phyloP scores from a whole-genome alignment of 805 yeast species.

The Teunomyces tritomae region DNA sequence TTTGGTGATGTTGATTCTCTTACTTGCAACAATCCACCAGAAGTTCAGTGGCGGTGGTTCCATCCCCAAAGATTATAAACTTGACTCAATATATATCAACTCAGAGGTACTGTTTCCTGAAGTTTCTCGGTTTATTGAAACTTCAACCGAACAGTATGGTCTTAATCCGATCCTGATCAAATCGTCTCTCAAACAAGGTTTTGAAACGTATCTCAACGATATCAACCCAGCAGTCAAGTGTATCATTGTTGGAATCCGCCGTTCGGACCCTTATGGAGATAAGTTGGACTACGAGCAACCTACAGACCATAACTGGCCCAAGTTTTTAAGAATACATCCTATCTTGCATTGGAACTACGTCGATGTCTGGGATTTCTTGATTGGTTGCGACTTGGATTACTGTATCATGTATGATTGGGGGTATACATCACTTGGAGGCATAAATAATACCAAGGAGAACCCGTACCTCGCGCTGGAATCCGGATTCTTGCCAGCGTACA shows the following conservation, averaged over 20 bases:
- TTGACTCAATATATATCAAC: slow-evolving; percentile 71
- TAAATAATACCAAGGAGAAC: slow-evolving; percentile 66
- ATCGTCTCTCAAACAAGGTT: slow-evolving; percentile 64
- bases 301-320: slow-evolving; percentile 93
- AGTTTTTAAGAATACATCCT: slow-evolving; percentile 81
- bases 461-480: slow-evolving; percentile 43
- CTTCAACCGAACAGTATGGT: slow-evolving; percentile 53
- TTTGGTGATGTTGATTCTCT: slow-evolving; percentile 76
- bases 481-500: slow-evolving; percentile 51
- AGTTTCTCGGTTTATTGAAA: slow-evolving; percentile 61
- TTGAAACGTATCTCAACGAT: slow-evolving; percentile 53
- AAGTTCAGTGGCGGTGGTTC: slow-evolving; percentile 15
- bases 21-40: slow-evolving; percentile 53
- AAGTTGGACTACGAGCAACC: slow-evolving; percentile 56
- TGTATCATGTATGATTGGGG: slow-evolving; percentile 80
- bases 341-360: slow-evolving; percentile 82
- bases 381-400: slow-evolving; percentile 57
- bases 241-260: slow-evolving; percentile 82
- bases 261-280: slow-evolving; percentile 82
- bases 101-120: slow-evolving; percentile 71
- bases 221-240: slow-evolving; percentile 57
- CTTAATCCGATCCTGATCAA: slow-evolving; percentile 47
- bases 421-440: slow-evolving; percentile 87
- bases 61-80: slow-evolving; percentile 29
- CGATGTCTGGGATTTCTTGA: slow-evolving; percentile 82